Percentiles rank a stretch among this genome's conserved stretches.
phyloP scores from a whole-genome alignment of 208 protist species.

The Acanthamoeba triangularis region DNA sequence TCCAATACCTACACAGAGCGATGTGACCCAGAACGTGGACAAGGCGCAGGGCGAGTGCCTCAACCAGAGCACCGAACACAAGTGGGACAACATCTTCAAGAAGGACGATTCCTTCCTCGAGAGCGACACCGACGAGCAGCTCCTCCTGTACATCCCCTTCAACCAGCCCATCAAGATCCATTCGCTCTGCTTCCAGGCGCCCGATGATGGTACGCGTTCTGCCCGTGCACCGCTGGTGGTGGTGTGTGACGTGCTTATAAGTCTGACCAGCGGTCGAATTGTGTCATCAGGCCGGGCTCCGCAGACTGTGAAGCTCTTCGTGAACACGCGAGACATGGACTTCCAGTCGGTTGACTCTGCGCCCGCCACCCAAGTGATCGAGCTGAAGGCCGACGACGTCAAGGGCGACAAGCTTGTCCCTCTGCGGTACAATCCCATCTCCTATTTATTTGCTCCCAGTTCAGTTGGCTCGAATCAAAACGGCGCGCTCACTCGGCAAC shows the following conservation, averaged over 20 bases:
- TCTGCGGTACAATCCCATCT: constrained; percentile 26
- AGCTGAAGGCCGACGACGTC: constrained; percentile 78
- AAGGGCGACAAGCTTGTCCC: constrained; percentile 74
- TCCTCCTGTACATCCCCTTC: constrained; percentile 83
- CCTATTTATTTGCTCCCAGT: background rate
- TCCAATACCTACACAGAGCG: background rate
- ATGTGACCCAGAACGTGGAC: constrained; percentile 77
- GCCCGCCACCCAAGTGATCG: constrained; percentile 73
- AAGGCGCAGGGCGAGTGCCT: constrained; percentile 78
- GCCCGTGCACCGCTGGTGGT: background rate
- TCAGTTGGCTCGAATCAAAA: too few relatives aligned
- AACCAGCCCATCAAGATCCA: constrained; percentile 85
- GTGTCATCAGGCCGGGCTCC: constrained; percentile 51
- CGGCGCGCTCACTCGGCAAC: background rate
- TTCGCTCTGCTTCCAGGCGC: constrained; percentile 78
- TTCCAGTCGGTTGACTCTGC: constrained; percentile 70
- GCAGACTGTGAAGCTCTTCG: constrained; percentile 77
- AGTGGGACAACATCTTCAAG: constrained; percentile 67
- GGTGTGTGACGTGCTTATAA: background rate
- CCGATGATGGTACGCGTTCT: constrained; percentile 66
- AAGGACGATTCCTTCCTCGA: constrained; percentile 80
- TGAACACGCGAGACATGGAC: constrained; percentile 75
- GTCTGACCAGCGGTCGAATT: too few relatives aligned
- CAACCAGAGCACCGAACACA: constrained; percentile 77
- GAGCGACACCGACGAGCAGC: constrained; percentile 84